Conservation (phyloP, 2,329 filamentous ascomycete genomes). For the Penicillium italicum region DNA sequence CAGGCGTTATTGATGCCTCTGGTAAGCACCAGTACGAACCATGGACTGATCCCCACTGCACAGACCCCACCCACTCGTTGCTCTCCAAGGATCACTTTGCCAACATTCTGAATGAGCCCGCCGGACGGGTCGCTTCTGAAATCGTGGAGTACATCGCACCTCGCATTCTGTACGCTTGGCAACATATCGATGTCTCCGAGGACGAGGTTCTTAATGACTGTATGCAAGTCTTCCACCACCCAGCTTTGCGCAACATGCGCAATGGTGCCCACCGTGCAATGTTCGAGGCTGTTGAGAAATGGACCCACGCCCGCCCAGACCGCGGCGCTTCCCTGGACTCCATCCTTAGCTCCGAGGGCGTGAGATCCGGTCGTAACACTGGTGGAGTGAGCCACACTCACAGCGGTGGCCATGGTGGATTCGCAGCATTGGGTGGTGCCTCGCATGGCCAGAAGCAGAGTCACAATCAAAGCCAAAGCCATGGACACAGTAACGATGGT, state of each 20-base stretch:
- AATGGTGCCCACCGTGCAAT: conserved; percentile 81
- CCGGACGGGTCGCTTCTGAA: conserved; percentile 67
- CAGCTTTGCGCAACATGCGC: conserved; percentile 69
- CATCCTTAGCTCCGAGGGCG: conserved; percentile 77
- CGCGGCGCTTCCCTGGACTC: conserved; percentile 65
- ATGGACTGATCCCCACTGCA: conserved; percentile 71
- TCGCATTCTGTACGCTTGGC: conserved; percentile 87
- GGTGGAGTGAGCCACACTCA: conserved; percentile 34
- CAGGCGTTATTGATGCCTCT: conserved; percentile 63
- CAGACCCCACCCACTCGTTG: conserved; percentile 78
- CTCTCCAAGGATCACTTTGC: conserved; percentile 82
- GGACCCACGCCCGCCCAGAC: conserved; percentile 68
- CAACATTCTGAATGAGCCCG: conserved; percentile 71
- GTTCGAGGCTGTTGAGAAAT: conserved; percentile 80
- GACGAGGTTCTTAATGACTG: conserved; percentile 81
- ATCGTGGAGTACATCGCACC: conserved; percentile 85
- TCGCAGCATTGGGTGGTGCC: conserved; percentile 25
- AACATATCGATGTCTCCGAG: conserved; percentile 76
- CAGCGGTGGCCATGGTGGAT: conserved; percentile 24
- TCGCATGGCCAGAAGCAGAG: conserved; percentile 16
- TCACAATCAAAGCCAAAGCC: conserved; percentile 12
- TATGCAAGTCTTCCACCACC: conserved; percentile 83
- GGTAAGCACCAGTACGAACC: conserved; percentile 73
- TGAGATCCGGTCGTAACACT: conserved; percentile 72
- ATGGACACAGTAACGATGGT: conserved; percentile 12